Percentiles rank a stretch among this genome's conserved stretches.
Evolutionary conservation across 2,329 filamentous ascomycete species (phyloP).

Genomic region (Grosmannia serpens): DNA sequence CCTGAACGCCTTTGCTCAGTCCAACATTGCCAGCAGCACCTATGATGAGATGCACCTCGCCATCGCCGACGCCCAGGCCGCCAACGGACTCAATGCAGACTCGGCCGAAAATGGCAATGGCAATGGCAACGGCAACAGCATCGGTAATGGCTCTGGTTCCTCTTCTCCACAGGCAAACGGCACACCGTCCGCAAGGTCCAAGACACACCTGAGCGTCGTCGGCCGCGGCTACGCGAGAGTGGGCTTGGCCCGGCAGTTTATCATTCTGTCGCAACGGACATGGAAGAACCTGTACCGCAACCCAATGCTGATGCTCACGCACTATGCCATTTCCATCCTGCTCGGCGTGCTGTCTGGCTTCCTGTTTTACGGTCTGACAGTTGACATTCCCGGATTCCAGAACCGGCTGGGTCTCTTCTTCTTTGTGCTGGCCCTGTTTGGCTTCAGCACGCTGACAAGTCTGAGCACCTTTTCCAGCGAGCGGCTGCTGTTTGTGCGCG

Average conservation of each 20-base stretch:
- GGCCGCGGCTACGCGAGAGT: slow-evolving; percentile 75
- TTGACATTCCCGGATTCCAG: slow-evolving; percentile 95
- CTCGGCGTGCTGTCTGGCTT: slow-evolving; percentile 90
- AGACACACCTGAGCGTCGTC: slow-evolving; percentile 44
- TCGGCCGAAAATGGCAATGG: slow-evolving; percentile 17
- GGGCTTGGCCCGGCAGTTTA: slow-evolving; percentile 69
- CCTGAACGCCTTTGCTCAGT: slow-evolving; percentile 62
- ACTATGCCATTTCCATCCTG: slow-evolving; percentile 93
- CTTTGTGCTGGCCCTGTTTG: slow-evolving; percentile 89
- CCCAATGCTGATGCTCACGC: slow-evolving; percentile 94
- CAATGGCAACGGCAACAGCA: neutral
- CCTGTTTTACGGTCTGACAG: slow-evolving; percentile 90
- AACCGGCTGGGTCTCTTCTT: slow-evolving; percentile 96
- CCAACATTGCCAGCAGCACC: slow-evolving; percentile 63
- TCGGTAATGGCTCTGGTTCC: neutral
- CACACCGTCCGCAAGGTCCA: slow-evolving; percentile 17
- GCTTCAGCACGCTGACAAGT: slow-evolving; percentile 90
- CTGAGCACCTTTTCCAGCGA: slow-evolving; percentile 89
- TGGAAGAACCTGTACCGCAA: slow-evolving; percentile 98
- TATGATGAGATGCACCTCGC: slow-evolving; percentile 69
- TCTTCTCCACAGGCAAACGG: neutral
- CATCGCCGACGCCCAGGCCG: slow-evolving; percentile 49
- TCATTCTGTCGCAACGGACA: slow-evolving; percentile 79
- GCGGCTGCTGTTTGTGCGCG: slow-evolving; percentile 79
- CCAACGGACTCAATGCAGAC: slow-evolving; percentile 54